Conservation (phyloP, 345 rosid genomes). For the Moricandia arvensis region DNA sequence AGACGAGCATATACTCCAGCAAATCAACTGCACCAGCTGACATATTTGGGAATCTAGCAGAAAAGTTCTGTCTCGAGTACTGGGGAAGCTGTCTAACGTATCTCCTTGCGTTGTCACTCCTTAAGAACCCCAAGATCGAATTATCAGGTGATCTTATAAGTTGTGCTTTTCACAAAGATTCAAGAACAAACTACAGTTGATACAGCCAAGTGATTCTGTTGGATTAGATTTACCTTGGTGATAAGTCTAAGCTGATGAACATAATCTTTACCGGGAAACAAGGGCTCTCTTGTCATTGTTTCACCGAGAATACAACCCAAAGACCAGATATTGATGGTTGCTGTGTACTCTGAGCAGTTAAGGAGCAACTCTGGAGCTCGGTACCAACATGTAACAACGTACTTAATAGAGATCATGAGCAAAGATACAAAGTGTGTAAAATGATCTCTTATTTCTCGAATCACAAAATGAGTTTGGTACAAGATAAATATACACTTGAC, state of each 20-base stretch:
- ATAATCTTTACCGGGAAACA: no score
- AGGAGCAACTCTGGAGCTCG: slow-evolving; percentile 87
- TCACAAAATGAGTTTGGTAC: no score
- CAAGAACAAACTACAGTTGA: no score
- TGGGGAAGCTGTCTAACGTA: slow-evolving; percentile 45
- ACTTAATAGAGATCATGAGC: no score
- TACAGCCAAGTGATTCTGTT: no score
- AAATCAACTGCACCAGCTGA: slow-evolving; percentile 45
- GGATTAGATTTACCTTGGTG: no score
- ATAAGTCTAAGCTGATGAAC: no score
- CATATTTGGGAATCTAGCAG: slow-evolving; percentile 43
- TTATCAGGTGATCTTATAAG: slow-evolving; percentile 59
- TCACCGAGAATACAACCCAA: slow-evolving; percentile 96
- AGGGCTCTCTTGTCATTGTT: slow-evolving; percentile 67
- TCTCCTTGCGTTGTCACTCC: slow-evolving; percentile 38
- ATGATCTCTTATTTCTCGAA: no score
- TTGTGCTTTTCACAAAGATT: slow-evolving; percentile 12
- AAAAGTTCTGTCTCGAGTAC: slow-evolving; percentile 46
- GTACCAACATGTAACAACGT: slow-evolving; percentile 24
- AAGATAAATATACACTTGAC: no score
- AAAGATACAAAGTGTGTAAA: no score
- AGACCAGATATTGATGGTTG: slow-evolving; percentile 93
- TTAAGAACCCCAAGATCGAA: slow-evolving; percentile 47
- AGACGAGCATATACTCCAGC: slow-evolving; percentile 53
- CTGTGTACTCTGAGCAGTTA: slow-evolving; percentile 91